Evolutionary conservation across 345 rosid genomes (phyloP).

Genomic region (Aquilaria sinensis): DNA sequence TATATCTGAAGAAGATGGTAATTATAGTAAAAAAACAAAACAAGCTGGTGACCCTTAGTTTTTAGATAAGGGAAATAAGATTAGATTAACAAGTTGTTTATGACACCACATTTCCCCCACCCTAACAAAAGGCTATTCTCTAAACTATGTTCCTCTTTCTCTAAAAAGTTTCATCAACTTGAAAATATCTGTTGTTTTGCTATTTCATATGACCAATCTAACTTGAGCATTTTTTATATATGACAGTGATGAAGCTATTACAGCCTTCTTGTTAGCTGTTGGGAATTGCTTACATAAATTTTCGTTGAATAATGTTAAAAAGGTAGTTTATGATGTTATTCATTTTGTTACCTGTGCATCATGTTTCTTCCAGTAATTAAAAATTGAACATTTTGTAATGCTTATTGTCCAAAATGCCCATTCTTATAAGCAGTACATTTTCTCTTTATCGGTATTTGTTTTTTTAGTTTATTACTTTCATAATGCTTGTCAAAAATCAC

Average conservation of each 20-base stretch:
- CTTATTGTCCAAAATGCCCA: neutral
- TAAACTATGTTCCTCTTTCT: neutral
- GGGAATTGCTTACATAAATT: conserved; percentile 44
- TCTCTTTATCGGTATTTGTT: neutral
- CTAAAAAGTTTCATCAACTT: neutral
- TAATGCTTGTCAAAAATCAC: neutral
- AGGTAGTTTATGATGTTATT: conserved; percentile 23
- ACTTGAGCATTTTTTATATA: conserved; percentile 6
- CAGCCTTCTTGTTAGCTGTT: conserved; percentile 45
- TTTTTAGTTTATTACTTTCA: neutral
- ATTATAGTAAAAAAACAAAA: too few relatives aligned
- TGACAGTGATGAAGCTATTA: conserved; percentile 55
- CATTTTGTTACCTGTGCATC: neutral
- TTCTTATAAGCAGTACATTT: neutral
- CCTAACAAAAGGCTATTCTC: neutral
- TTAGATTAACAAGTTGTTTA: too few relatives aligned
- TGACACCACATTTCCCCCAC: too few relatives aligned
- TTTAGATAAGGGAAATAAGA: too few relatives aligned
- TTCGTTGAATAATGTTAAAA: conserved; percentile 31
- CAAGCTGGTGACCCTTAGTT: too few relatives aligned
- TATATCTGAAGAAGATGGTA: too few relatives aligned
- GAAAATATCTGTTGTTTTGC: neutral
- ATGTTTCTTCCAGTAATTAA: conserved; percentile 1
- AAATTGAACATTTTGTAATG: conserved; percentile 1
- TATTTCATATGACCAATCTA: neutral